phyloP scores from a whole-genome alignment of 495 filamentous ascomycete genomes.

The Penicillium pulvis region DNA sequence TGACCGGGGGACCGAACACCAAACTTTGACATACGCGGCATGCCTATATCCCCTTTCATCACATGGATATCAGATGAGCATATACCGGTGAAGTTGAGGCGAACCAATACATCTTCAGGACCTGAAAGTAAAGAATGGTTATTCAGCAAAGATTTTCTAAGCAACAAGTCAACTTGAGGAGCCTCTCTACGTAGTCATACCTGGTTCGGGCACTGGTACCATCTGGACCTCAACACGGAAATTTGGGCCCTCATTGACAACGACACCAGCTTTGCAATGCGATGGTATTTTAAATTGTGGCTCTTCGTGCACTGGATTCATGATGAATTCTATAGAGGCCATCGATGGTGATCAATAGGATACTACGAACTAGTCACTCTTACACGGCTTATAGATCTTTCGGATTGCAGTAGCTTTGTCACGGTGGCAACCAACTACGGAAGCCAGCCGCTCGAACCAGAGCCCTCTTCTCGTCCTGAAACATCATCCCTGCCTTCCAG shows the following conservation, averaged over 20 bases:
- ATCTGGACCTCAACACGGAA: slow-evolving; percentile 54
- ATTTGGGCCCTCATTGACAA: slow-evolving; percentile 55
- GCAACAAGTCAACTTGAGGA: too few species aligned
- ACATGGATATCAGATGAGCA: slow-evolving; percentile 51
- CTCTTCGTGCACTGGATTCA: too few species aligned
- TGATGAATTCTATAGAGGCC: too few species aligned
- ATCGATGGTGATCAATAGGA: too few species aligned
- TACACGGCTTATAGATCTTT: too few species aligned
- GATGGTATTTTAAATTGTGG: slow-evolving; percentile 44
- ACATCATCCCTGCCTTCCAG: too few species aligned
- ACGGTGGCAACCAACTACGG: too few species aligned
- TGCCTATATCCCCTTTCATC: slow-evolving; percentile 47
- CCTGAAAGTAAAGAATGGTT: slow-evolving; percentile 22
- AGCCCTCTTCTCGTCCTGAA: too few species aligned
- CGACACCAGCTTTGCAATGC: slow-evolving; percentile 55
- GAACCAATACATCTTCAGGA: slow-evolving; percentile 49
- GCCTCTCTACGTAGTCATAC: slow-evolving; percentile 24
- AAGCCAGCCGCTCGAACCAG: too few species aligned
- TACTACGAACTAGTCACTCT: too few species aligned
- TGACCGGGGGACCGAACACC: slow-evolving; percentile 54
- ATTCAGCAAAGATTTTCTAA: too few species aligned
- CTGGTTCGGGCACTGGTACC: slow-evolving; percentile 56
- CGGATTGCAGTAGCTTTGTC: too few species aligned
- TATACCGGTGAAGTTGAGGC: slow-evolving; percentile 50
- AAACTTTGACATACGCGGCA: slow-evolving; percentile 50